Base-by-base conservation (phyloP, 2,329 filamentous ascomycete species). In the Monosporascus ibericus region DNA sequence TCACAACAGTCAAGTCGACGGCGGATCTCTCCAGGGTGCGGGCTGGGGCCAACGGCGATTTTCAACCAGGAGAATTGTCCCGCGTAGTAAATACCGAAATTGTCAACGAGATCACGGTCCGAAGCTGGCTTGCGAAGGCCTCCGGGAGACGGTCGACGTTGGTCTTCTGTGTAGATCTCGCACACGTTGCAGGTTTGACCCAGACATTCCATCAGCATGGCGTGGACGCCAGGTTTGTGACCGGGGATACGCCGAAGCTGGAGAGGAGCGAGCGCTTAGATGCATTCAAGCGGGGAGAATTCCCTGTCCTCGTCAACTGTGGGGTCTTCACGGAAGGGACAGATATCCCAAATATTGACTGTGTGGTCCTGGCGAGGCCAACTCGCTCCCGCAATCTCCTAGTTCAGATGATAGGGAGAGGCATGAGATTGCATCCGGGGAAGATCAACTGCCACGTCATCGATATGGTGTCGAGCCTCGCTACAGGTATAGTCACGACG, bases 281-380 rank as follows among this genome's bases (percentile, higher is more conserved):
- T 34, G 82, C 81, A 2, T 99, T 99, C 70, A 87, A 81, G 58
- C 78, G 75, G 2, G 81, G 85, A 7, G 81, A 91, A 44, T 97
- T 89, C 57, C 90, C 90, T 0, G 90, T 99, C 1, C 78, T 99
- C 15, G 73, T 99, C 49, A 99, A 99, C 67, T 97, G 94, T 65
- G 92, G 92, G 8, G 88, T 99, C 40, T 97, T 96, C 64, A 97
- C 92, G 0, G 94, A 99, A 72, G 94, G 94, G 2, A 99, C 94
- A 1, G 94, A 99, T 64, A 96, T 99, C 34, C 94, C 95, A 6
- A 96, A 95, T 66, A 89, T 99, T 59, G 94, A 99, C 72, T 97
- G 94, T 65, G 82, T 99, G 24, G 67, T 99, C 8, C 78, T 99
- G 8, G 91, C 88, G 3, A 78, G 94, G 24, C 94, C 94, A 0